These are phyloP conservation scores for Cudoniella acicularis DNA, from an alignment of 495 filamentous ascomycete species.

Conservation along the genomic window DNA sequence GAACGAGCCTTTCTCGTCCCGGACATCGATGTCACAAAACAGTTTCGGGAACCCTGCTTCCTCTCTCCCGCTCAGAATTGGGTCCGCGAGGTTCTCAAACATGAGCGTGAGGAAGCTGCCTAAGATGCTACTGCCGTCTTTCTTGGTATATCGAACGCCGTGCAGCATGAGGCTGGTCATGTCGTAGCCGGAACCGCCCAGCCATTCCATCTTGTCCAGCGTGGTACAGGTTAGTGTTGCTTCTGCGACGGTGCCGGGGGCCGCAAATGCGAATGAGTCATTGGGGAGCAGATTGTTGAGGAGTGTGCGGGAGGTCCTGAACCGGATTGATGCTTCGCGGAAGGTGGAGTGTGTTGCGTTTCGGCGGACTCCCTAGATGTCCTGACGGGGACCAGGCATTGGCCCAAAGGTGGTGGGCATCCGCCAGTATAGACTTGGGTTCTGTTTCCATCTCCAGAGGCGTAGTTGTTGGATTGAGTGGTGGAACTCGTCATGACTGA, in stretches of 20 bases:
- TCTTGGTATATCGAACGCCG: slow-evolving; percentile 50
- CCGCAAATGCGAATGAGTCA: slow-evolving; percentile 46
- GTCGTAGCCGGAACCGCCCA: slow-evolving; percentile 52
- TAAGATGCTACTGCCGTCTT: slow-evolving; percentile 40
- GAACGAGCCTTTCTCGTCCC: too few relatives aligned
- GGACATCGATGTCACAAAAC: slow-evolving; percentile 44
- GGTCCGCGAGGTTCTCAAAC: slow-evolving; percentile 50
- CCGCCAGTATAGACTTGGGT: slow-evolving; percentile 35
- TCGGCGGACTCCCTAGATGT: slow-evolving; percentile 24
- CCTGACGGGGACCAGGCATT: slow-evolving; percentile 50
- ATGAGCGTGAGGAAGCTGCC: slow-evolving; percentile 53
- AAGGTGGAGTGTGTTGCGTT: slow-evolving; percentile 34
- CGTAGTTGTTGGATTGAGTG: slow-evolving; percentile 46
- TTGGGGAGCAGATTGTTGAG: slow-evolving; percentile 50
- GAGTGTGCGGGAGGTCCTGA: slow-evolving; percentile 54
- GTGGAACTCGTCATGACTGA: slow-evolving; percentile 58
- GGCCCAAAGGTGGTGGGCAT: slow-evolving; percentile 54
- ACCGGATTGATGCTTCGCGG: slow-evolving; percentile 49
- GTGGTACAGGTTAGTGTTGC: slow-evolving; percentile 47
- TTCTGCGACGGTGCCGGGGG: slow-evolving; percentile 43
- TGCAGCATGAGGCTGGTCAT: slow-evolving; percentile 55
- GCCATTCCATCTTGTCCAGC: slow-evolving; percentile 50
- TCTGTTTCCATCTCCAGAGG: slow-evolving; percentile 39
- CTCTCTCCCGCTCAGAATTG: slow-evolving; percentile 49
- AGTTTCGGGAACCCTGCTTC: slow-evolving; percentile 57